These are phyloP conservation scores for Hyaloscypha finlandica DNA, from an alignment of 495 filamentous ascomycete genomes.

Conservation along the genomic window DNA sequence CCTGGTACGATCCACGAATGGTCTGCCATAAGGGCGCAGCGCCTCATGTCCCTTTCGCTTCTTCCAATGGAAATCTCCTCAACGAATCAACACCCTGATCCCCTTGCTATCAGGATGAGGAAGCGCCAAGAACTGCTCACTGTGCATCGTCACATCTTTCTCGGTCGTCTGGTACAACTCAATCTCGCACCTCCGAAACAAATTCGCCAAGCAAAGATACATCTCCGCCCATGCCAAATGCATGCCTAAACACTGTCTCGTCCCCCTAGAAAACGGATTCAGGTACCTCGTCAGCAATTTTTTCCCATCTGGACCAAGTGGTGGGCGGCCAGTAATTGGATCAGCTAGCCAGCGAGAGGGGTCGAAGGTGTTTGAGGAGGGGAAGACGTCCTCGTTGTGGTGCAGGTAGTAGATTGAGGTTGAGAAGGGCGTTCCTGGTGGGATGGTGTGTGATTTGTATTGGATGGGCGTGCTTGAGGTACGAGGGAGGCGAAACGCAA, in stretches of 20 bases:
- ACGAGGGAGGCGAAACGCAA: constrained; percentile 22
- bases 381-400: constrained; percentile 48
- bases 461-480: constrained; percentile 26
- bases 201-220: constrained; percentile 39
- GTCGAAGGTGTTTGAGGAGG: constrained; percentile 46
- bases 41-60: too few species aligned
- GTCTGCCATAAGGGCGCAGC: too few species aligned
- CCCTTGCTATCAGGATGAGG: constrained; percentile 16
- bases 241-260: constrained; percentile 52
- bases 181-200: constrained; percentile 37
- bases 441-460: constrained; percentile 34
- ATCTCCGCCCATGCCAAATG: constrained; percentile 49
- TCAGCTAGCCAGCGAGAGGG: constrained; percentile 52
- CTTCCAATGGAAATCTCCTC: not conserved
- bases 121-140: constrained; percentile 4
- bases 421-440: constrained; percentile 44
- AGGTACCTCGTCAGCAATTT: constrained; percentile 41
- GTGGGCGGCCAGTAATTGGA: not conserved
- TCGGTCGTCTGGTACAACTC: constrained; percentile 23
- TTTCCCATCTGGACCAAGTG: constrained; percentile 10
- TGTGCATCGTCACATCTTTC: constrained; percentile 14
- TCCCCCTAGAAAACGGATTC: constrained; percentile 50
- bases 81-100: constrained; percentile 17
- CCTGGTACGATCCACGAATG: too few species aligned
- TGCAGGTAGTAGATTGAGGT: constrained; percentile 51